A percentile compares a stretch with the other conserved stretches of the same genome.
Conservation (phyloP, 139 green algal species). For the Chlorella sp. region DNA sequence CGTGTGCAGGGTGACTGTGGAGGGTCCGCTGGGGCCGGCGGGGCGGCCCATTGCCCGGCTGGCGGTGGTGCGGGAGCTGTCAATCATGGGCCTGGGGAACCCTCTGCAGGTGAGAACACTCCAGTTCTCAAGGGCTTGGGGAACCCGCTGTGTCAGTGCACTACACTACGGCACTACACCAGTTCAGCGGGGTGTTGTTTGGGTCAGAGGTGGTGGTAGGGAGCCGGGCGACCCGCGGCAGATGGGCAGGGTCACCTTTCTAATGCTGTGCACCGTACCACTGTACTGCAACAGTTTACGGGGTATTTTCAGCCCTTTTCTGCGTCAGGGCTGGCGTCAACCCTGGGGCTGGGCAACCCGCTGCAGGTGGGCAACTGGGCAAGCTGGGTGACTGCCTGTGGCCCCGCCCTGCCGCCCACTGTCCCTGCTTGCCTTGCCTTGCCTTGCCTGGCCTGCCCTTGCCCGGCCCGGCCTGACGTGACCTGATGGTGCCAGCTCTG, state of each 20-base stretch:
- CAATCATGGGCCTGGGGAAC: constrained; percentile 74
- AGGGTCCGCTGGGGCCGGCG: neutral
- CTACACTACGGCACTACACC: no score
- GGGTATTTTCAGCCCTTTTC: neutral
- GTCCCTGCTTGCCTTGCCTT: neutral
- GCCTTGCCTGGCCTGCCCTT: neutral
- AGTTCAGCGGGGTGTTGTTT: no score
- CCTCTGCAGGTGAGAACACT: constrained; percentile 45
- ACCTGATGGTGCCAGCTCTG: no score
- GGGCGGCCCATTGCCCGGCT: constrained; percentile 52
- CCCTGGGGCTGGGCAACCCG: constrained; percentile 69
- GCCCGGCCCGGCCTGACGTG: no score
- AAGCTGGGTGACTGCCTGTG: neutral
- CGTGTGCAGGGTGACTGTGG: constrained; percentile 11
- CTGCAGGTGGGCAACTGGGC: constrained; percentile 34
- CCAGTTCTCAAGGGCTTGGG: no score
- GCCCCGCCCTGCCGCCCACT: no score
- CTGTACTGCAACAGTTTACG: neutral
- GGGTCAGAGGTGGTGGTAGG: no score
- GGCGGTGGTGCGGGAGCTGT: constrained; percentile 78
- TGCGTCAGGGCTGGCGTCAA: constrained; percentile 78
- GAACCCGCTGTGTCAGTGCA: no score
- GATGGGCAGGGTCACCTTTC: no score
- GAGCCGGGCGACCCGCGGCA: no score
- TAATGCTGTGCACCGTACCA: no score